Evolutionary conservation across 495 filamentous ascomycete genomes (phyloP).

Genomic region (Xylaria longipes): DNA sequence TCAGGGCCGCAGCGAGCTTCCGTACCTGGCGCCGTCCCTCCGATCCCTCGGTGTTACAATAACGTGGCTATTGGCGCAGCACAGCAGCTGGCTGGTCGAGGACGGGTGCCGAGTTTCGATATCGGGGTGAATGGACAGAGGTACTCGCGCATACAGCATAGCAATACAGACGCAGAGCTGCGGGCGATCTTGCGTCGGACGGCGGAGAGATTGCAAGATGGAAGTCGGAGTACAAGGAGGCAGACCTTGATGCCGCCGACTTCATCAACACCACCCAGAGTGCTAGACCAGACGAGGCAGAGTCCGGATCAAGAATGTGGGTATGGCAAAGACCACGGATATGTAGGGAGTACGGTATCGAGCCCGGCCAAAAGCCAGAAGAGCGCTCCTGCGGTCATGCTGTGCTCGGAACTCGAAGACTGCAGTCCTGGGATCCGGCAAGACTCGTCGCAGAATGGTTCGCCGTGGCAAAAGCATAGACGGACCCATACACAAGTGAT

Average conservation of each 20-base stretch:
- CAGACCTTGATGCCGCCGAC: constrained; percentile 33
- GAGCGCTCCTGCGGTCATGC: constrained; percentile 38
- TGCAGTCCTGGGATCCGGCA: constrained; percentile 19
- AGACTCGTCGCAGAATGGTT: constrained; percentile 16
- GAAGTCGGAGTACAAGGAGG: constrained; percentile 34
- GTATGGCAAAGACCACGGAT: neutral
- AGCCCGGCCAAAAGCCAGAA: constrained; percentile 40
- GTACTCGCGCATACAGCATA: constrained; percentile 30
- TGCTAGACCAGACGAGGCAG: neutral
- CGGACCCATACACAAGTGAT: constrained; percentile 24
- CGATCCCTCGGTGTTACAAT: constrained; percentile 13
- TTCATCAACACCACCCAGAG: neutral
- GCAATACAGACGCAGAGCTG: constrained; percentile 48
- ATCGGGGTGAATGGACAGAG: constrained; percentile 28
- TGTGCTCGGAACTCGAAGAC: constrained; percentile 31
- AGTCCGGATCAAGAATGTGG: neutral
- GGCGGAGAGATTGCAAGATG: constrained; percentile 49
- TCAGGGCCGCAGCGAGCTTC: constrained; percentile 14
- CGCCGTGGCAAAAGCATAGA: constrained; percentile 30
- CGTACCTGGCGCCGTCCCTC: neutral
- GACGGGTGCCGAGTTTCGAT: constrained; percentile 30
- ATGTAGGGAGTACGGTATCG: neutral
- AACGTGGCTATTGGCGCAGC: constrained; percentile 30
- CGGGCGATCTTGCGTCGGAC: constrained; percentile 51
- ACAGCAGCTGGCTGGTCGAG: constrained; percentile 34